Base-by-base conservation (phyloP, 768 basidiomycete genomes). In the Suillus occidentalis region DNA sequence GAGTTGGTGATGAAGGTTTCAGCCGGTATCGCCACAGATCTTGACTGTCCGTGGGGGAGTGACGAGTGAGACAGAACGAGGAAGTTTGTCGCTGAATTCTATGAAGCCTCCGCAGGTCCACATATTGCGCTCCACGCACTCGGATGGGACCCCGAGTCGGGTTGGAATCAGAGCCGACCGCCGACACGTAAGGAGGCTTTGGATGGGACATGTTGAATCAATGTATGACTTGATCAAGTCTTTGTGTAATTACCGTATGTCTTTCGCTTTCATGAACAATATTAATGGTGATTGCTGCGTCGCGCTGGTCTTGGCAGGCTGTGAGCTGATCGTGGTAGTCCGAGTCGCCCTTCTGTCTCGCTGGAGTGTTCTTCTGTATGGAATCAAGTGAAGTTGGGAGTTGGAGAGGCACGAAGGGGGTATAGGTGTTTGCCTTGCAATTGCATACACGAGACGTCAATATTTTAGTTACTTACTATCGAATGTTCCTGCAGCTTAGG, bases 41-140 rank as follows among this genome's bases (percentile, higher is more conserved):
- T n/a, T n/a, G n/a, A n/a, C n/a, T n/a, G n/a, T n/a, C n/a, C n/a
- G n/a, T n/a, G n/a, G n/a, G n/a, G n/a, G n/a, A n/a, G n/a, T n/a
- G n/a, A n/a, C n/a, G n/a, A n/a, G n/a, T n/a, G 50, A 52, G 3
- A 52, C 50, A 25, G 50, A 28, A 52, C 50, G 50, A 52, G 50
- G 50, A 16, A 52, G 25, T 3, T 28, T 50, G 3, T 7, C 50
- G 3, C 63, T 37, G 25, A 36, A 64, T 40, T 50, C 63, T 25
- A 10, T 61, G 59, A 42, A 61, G 4, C 63, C 59, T 36, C 31
- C 61, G 13, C 63, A 64, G 25, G 63, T 64, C 18, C 59, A 64
- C n/a, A 13, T 60, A 31, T 40, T 42, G 59, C 37, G 52, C 9
- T 50, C 49, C 25, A 28, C 50, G 25, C 25, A 52, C 16, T 28